Conservation (phyloP, 768 basidiomycete species). For the Macrolepiota dolichaula region DNA sequence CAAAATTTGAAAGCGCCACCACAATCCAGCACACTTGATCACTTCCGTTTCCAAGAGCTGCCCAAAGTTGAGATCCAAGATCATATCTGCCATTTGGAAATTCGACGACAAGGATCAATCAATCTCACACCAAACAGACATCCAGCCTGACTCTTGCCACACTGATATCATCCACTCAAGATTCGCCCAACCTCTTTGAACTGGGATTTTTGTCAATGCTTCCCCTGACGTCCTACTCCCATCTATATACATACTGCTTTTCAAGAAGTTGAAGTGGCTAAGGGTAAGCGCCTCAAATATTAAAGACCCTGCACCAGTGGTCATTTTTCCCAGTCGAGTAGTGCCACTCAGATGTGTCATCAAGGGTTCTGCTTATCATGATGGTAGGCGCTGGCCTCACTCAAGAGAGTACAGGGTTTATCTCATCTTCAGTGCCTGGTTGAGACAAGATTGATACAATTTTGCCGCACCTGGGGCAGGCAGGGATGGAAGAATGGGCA, state of each 20-base stretch:
- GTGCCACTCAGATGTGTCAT: not conserved
- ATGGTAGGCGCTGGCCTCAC: not conserved
- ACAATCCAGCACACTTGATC: constrained; percentile 8
- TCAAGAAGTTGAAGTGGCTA: constrained; percentile 2
- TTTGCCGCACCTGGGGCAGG: too few relatives aligned
- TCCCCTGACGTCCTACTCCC: not conserved
- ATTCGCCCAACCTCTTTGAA: constrained; percentile 28
- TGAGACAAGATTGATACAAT: too few relatives aligned
- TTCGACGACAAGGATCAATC: not conserved
- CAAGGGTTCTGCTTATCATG: not conserved
- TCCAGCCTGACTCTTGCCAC: constrained; percentile 26
- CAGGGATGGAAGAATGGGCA: too few relatives aligned
- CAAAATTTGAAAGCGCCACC: not conserved
- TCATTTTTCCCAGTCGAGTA: constrained; percentile 2
- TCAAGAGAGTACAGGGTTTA: not conserved
- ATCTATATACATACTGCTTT: not conserved
- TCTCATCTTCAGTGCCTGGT: not conserved
- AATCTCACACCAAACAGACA: constrained; percentile 21
- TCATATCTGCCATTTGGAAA: constrained; percentile 1
- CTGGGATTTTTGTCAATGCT: constrained; percentile 34
- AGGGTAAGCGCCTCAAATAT: constrained; percentile 8
- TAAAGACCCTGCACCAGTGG: not conserved
- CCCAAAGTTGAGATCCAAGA: not conserved
- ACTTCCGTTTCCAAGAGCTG: constrained; percentile 5
- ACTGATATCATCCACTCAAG: constrained; percentile 29